phyloP scores from a whole-genome alignment of 257 asterid genomes.

The Lycium barbarum region DNA sequence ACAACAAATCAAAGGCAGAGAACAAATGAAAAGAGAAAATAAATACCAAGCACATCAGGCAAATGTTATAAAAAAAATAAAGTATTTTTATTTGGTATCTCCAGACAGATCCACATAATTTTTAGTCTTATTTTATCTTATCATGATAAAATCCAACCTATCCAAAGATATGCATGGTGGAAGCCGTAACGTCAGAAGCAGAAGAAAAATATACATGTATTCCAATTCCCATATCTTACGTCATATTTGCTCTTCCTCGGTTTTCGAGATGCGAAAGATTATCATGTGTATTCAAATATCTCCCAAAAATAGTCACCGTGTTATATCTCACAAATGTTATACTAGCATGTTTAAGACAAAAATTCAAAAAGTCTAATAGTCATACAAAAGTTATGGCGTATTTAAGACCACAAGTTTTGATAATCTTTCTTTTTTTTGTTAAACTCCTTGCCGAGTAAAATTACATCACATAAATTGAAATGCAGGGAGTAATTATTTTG shows the following conservation, averaged over 20 bases:
- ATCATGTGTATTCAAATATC: neutral
- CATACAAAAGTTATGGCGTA: neutral
- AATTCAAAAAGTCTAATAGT: neutral
- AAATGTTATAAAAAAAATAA: neutral
- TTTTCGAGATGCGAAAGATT: neutral
- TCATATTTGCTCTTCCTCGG: neutral
- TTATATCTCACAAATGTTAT: neutral
- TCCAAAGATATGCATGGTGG: neutral
- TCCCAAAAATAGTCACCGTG: neutral
- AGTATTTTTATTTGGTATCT: neutral
- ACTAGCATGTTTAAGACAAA: neutral
- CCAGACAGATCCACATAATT: slow-evolving; percentile 16
- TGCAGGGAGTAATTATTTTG: neutral
- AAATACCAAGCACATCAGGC: slow-evolving; percentile 15
- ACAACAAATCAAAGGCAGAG: neutral
- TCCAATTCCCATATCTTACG: neutral
- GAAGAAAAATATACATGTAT: neutral
- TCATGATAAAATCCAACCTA: slow-evolving; percentile 2
- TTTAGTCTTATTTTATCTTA: neutral
- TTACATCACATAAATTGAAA: neutral
- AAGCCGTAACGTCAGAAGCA: neutral
- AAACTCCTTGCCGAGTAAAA: neutral
- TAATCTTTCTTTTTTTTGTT: neutral
- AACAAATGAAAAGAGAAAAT: slow-evolving; percentile 4
- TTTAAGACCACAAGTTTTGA: neutral